Evolutionary conservation across 257 asterid genomes (phyloP).

Genomic region (Jacaranda copaia): DNA sequence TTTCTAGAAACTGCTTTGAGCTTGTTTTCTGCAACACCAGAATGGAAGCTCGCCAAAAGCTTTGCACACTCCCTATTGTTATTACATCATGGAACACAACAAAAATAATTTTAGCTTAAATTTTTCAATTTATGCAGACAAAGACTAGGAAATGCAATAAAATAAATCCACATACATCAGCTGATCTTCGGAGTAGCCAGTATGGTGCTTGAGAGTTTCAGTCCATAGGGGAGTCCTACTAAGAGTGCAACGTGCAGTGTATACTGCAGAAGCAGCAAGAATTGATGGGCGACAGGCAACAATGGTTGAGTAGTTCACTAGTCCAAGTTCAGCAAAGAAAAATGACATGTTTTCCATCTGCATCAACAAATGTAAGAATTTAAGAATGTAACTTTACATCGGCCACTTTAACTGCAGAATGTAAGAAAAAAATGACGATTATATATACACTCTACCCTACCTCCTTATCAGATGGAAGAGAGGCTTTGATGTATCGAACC

Average conservation of each 20-base stretch:
- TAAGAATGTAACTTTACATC: too few relatives aligned
- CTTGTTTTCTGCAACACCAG: conserved; percentile 57
- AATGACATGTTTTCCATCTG: conserved; percentile 78
- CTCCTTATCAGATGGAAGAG: conserved; percentile 55
- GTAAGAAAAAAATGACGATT: neutral
- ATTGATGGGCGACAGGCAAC: conserved; percentile 59
- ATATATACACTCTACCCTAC: neutral
- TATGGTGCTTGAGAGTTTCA: conserved; percentile 73
- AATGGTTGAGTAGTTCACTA: conserved; percentile 58
- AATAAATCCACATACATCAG: conserved; percentile 47
- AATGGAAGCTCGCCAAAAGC: conserved; percentile 61
- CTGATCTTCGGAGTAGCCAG: conserved; percentile 66
- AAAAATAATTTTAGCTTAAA: neutral
- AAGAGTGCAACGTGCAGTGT: conserved; percentile 80
- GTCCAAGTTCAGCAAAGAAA: conserved; percentile 80
- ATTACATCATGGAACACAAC: neutral
- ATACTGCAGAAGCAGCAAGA: conserved; percentile 83
- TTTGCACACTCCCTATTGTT: conserved; percentile 66
- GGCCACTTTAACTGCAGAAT: neutral
- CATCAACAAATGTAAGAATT: neutral
- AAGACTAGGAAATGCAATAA: too few relatives aligned
- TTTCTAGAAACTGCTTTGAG: conserved; percentile 66
- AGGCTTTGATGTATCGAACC: conserved; percentile 61
- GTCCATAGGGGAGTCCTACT: conserved; percentile 67
- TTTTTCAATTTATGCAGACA: too few relatives aligned